Conservation (phyloP, 1,284 basidiomycete genomes). For the Schizophyllum amplum region DNA sequence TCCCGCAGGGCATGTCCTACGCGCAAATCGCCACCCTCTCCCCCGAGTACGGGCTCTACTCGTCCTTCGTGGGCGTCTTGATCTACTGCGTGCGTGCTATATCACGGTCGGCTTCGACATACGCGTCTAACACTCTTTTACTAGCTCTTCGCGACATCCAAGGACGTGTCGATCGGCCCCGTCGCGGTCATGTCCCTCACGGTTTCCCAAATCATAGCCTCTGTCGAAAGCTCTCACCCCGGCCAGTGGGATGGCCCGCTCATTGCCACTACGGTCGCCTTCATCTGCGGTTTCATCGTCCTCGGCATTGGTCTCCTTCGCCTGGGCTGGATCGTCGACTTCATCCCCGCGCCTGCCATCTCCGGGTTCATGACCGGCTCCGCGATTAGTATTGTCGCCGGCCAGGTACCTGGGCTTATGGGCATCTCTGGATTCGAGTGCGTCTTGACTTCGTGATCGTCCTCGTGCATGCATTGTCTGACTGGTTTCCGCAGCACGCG, state of each 20-base stretch:
- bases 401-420: slow-evolving; percentile 82
- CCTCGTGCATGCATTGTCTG: too few relatives aligned
- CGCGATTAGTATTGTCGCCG: slow-evolving; percentile 79
- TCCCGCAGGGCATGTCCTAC: slow-evolving; percentile 86
- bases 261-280: slow-evolving; percentile 83
- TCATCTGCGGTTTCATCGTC: slow-evolving; percentile 89
- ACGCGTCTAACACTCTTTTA: slow-evolving; percentile 2
- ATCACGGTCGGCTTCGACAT: slow-evolving; percentile 11
- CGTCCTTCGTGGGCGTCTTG: slow-evolving; percentile 86
- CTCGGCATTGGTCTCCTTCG: slow-evolving; percentile 86
- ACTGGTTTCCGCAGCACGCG: slow-evolving; percentile 53
- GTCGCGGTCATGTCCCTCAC: slow-evolving; percentile 97
- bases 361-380: slow-evolving; percentile 92
- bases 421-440: slow-evolving; percentile 80
- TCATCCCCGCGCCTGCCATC: slow-evolving; percentile 88
- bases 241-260: slow-evolving; percentile 53
- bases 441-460: slow-evolving; percentile 19
- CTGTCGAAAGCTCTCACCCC: slow-evolving; percentile 48
- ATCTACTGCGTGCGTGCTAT: slow-evolving; percentile 60
- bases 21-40: slow-evolving; percentile 79
- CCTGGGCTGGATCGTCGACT: slow-evolving; percentile 93
- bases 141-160: slow-evolving; percentile 87
- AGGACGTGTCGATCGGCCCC: slow-evolving; percentile 93
- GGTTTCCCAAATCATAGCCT: slow-evolving; percentile 70
- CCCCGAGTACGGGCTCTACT: slow-evolving; percentile 90